Evolutionary conservation across 306 rosid genomes (phyloP), one percentile per base, ranked within the genome.

Genomic region (Malus sylvestris): DNA sequence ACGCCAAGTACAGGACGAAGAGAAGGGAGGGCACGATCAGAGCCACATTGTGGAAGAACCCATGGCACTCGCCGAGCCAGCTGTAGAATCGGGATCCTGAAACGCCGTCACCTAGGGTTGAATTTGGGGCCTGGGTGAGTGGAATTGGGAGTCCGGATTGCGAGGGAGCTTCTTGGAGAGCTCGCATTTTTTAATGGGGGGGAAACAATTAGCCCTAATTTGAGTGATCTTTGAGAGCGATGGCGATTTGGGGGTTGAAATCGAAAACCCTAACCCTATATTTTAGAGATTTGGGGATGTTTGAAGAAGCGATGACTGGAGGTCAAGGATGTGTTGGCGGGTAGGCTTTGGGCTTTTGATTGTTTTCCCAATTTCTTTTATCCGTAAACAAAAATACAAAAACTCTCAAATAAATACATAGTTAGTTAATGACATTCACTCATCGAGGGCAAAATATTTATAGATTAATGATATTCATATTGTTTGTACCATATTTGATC

Each of bases 31-130:
- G 75, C 6, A 74, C 14, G 25, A 85, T 74, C 74, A 85, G 87
- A 32, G 81, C 72, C 38, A 76, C 68, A 25, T 89, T 86, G 79
- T 85, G 88, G 86, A 86, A 84, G 44, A 85, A 77, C 32, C 93
- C 90, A 72, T 89, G 97, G 79, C 98, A 94, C 69, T 89, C 82
- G 35, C 87, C 84, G 14, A 89, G 73, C 86, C 93, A 85, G 12
- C 81, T 80, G 79, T 74, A 64, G 79, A 75, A 49, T 18, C 23
- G 63, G 9, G 85, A 75, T 35, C 59, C 78, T 35, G 89, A 85
- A 81, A 60, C 51, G 2, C 81, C 88, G 10, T 70, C 65, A 2
- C 51, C 60, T 33, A 64, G 25, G 32, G 74, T 81, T 32, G 83
- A 84, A 75, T 74, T 81, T 8, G 87, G 72, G 38, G 27, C 85